Conservation (phyloP, 257 asterid species). For the Lantana camara region DNA sequence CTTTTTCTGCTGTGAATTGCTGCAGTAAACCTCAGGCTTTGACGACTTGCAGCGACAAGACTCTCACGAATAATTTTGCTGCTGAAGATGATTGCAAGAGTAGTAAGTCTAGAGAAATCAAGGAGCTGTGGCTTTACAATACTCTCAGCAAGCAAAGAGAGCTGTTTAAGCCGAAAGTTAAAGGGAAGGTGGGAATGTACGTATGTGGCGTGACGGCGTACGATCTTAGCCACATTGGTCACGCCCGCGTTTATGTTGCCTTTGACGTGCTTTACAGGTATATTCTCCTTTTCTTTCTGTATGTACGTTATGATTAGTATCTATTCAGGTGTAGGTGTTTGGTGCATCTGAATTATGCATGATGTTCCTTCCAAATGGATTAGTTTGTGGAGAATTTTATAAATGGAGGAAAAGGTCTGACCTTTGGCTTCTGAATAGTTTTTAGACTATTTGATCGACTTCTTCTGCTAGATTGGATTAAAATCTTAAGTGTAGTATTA, state of each 20-base stretch:
- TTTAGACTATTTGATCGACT: not conserved
- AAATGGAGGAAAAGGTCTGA: conserved; percentile 14
- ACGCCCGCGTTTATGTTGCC: conserved; percentile 92
- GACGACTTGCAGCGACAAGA: conserved; percentile 26
- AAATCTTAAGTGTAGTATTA: conserved; percentile 19
- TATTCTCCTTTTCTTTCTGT: conserved; percentile 17
- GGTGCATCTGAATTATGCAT: conserved; percentile 18
- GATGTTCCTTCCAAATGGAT: not conserved
- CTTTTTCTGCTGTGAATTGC: conserved; percentile 34
- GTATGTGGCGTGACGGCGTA: conserved; percentile 96
- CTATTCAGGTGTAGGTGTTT: not conserved
- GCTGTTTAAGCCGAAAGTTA: conserved; percentile 68
- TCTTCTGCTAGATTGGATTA: not conserved
- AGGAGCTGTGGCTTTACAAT: conserved; percentile 76
- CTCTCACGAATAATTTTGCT: not conserved
- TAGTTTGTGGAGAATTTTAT: conserved; percentile 1
- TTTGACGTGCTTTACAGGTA: conserved; percentile 90
- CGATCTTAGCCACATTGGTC: conserved; percentile 98
- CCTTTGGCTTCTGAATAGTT: conserved; percentile 5
- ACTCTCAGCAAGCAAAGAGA: conserved; percentile 84
- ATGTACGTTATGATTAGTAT: not conserved
- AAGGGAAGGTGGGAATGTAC: conserved; percentile 90
- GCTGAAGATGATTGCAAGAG: not conserved
- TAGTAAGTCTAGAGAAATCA: conserved; percentile 11
- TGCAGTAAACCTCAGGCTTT: conserved; percentile 18